Evolutionary conservation across 106 monocot genomes (phyloP).

Genomic region (Dendrobium nobile): DNA sequence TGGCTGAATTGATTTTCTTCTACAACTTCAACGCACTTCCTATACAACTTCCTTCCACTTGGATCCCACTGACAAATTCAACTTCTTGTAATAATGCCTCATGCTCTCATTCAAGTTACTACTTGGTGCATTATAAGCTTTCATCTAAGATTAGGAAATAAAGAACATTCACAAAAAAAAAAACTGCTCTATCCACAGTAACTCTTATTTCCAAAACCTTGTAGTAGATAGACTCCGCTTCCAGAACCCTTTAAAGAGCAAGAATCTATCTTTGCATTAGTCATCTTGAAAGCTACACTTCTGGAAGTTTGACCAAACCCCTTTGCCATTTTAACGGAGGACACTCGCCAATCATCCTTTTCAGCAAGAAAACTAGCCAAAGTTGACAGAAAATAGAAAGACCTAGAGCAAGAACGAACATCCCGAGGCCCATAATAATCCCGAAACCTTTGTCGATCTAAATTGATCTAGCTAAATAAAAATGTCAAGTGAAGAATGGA

Average conservation of each 20-base stretch:
- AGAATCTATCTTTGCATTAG: slow-evolving; percentile 20
- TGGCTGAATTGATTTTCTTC: too few species aligned
- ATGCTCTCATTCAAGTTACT: slow-evolving; percentile 4
- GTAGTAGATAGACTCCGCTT: not conserved
- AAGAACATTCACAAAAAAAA: slow-evolving; percentile 17
- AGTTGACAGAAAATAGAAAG: slow-evolving; percentile 53
- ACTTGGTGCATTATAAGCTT: slow-evolving; percentile 3
- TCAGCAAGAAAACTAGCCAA: slow-evolving; percentile 13
- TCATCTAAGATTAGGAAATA: slow-evolving; percentile 34
- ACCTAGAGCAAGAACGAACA: slow-evolving; percentile 23
- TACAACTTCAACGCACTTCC: too few species aligned
- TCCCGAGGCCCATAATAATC: slow-evolving; percentile 19
- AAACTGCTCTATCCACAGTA: slow-evolving; percentile 9
- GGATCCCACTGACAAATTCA: too few species aligned
- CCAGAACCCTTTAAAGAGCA: slow-evolving; percentile 28
- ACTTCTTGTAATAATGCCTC: too few species aligned
- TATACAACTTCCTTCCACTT: too few species aligned
- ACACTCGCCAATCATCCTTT: slow-evolving; percentile 12
- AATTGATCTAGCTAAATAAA: slow-evolving; percentile 8
- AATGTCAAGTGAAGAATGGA: not conserved
- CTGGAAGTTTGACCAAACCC: slow-evolving; percentile 1
- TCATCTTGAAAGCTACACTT: slow-evolving; percentile 12
- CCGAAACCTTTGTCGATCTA: not conserved
- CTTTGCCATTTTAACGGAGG: not conserved
- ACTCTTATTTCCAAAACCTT: not conserved